A percentile compares a stretch with the other conserved stretches of the same genome.
Conservation (phyloP, 2,329 filamentous ascomycete genomes). For the Coniochaeta prunicola region DNA sequence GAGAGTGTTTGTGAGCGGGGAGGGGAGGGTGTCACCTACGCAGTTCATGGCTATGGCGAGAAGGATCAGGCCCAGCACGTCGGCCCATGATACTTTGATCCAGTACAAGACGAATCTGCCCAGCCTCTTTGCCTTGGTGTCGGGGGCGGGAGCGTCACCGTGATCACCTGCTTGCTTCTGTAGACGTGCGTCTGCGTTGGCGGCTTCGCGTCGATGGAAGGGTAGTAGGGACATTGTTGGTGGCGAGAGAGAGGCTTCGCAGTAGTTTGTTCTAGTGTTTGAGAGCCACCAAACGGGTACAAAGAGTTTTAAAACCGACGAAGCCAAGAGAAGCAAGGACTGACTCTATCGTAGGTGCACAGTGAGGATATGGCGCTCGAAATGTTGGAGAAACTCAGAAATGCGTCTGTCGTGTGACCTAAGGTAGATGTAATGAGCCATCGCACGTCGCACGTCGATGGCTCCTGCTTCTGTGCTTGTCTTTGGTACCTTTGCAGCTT, state of each 20-base stretch:
- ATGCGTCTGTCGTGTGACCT: too few relatives aligned
- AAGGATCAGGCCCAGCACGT: conserved; percentile 50
- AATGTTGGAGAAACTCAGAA: too few relatives aligned
- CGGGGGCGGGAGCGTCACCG: neutral
- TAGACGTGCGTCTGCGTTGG: neutral
- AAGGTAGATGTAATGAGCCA: too few relatives aligned
- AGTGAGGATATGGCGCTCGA: too few relatives aligned
- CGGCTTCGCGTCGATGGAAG: neutral
- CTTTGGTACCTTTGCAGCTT: too few relatives aligned
- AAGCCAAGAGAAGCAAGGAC: too few relatives aligned
- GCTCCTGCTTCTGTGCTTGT: too few relatives aligned
- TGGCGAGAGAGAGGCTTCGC: neutral
- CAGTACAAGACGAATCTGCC: conserved; percentile 32
- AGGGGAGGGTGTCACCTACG: conserved; percentile 14
- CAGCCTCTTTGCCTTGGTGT: neutral
- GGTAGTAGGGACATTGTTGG: neutral
- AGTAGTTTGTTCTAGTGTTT: neutral
- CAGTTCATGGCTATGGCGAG: conserved; percentile 36
- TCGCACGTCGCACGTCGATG: too few relatives aligned
- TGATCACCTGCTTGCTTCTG: neutral
- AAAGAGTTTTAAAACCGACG: neutral
- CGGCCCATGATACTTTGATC: conserved; percentile 50
- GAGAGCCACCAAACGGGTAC: neutral
- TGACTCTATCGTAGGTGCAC: too few relatives aligned
- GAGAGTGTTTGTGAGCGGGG: too few relatives aligned